phyloP scores from a whole-genome alignment of 1,284 basidiomycete genomes.

The Boletus albobrunnescens region DNA sequence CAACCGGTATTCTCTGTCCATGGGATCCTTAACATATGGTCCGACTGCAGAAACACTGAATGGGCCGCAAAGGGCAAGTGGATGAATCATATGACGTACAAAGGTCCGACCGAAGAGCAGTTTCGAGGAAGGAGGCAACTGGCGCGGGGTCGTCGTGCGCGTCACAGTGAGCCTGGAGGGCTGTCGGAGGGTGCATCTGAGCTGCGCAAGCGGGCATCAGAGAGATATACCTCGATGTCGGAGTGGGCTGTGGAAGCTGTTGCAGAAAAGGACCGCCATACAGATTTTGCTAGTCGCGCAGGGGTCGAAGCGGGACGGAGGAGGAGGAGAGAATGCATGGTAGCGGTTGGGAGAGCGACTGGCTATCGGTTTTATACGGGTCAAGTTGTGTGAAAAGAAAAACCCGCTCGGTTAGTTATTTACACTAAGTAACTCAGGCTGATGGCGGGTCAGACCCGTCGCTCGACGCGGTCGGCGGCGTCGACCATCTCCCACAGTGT shows the following conservation, averaged over 20 bases:
- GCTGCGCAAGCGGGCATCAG: background rate
- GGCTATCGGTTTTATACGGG: constrained; percentile 26
- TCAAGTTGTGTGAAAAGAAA: too few relatives aligned
- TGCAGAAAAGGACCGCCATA: constrained; percentile 12
- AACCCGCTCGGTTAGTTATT: too few relatives aligned
- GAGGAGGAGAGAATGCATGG: constrained; percentile 22
- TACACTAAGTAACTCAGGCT: too few relatives aligned
- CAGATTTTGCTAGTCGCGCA: background rate
- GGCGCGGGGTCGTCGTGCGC: constrained; percentile 47
- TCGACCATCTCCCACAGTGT: constrained; percentile 21
- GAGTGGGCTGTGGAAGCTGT: background rate
- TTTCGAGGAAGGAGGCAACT: constrained; percentile 49
- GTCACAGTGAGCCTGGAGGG: constrained; percentile 47
- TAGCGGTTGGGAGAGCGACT: background rate
- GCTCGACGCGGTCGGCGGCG: constrained; percentile 20
- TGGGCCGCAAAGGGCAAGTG: constrained; percentile 7
- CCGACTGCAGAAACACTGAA: constrained; percentile 51
- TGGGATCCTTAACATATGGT: constrained; percentile 89
- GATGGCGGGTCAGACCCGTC: constrained; percentile 9
- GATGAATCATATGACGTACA: constrained; percentile 40
- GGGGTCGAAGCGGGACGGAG: background rate
- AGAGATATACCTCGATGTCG: constrained; percentile 26
- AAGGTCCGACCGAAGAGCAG: constrained; percentile 71
- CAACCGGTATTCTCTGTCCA: constrained; percentile 78
- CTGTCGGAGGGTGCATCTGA: constrained; percentile 29